Evolutionary conservation across 441 rosid genomes (phyloP), one percentile per base, ranked within the genome.

Genomic region (Populus hybrid): DNA sequence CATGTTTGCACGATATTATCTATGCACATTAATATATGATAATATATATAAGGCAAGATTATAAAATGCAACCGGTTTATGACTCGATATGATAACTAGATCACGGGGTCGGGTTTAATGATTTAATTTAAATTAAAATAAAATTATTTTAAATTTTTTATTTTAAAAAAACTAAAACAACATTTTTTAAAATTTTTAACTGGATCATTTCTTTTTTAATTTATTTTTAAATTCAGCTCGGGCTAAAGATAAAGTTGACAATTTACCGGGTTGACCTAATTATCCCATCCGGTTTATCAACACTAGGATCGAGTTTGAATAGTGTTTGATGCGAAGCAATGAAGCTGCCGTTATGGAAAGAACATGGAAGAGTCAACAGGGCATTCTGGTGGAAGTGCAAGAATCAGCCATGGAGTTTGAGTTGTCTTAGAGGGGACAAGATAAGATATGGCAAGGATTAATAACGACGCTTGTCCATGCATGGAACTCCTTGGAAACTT

Each of bases 201-300:
- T 0, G 11, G 11, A 2, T 2, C 2, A 38, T 2, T 0, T 38
- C 42, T 38, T 0, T 38, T 2, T 38, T 8, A 0, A 2, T 38
- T 38, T 38, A 38, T 38, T 38, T 38, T 38, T 0, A 38, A 38
- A 38, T 38, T 38, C 42, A 38, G 28, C 28, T 26, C 28, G 1
- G 28, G 24, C 28, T 26, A 26, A 1, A 26, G 1, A 26, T 2
- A 26, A 26, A 26, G 28, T 26, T 26, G 2, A 38, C 0, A 4
- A 46, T 46, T 46, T 0, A 14, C 7, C 0, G 20, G 18, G 57
- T 14, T 46, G 57, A 46, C 42, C 3, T 46, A 4, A 6, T 38
- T 0, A 38, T 38, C 11, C 42, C 0, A 0, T 14, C 20, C 20
- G 6, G 2, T 46, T 46, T 46, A 46, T 4, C 57, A 4, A 5